Conservation (phyloP, 1,284 basidiomycete species). For the Fomitopsis schrenkii region DNA sequence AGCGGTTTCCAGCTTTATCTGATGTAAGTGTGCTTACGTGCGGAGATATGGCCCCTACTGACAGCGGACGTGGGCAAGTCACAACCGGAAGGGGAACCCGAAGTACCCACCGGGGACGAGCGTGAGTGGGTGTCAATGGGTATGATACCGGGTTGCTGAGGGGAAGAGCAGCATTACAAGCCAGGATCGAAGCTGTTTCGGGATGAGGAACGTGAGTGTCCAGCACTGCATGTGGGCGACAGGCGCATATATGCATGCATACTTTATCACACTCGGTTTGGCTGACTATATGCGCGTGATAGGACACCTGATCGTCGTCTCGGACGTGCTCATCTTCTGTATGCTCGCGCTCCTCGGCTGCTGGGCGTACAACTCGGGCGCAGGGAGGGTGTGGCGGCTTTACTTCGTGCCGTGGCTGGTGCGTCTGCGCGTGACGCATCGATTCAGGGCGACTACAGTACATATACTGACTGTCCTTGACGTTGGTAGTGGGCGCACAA, state of each 20-base stretch:
- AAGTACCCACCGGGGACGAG: slow-evolving; percentile 32
- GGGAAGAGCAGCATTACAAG: slow-evolving; percentile 25
- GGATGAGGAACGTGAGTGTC: slow-evolving; percentile 22
- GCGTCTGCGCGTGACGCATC: slow-evolving; percentile 1
- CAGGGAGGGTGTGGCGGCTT: slow-evolving; percentile 23
- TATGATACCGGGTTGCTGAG: background rate
- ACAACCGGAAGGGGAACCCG: slow-evolving; percentile 33
- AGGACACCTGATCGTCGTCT: slow-evolving; percentile 40
- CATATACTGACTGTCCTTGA: background rate
- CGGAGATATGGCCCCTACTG: slow-evolving; percentile 10
- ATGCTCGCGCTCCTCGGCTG: slow-evolving; percentile 37
- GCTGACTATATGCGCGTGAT: background rate
- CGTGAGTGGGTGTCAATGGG: slow-evolving; percentile 13
- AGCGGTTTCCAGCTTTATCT: slow-evolving; percentile 35
- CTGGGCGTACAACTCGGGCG: slow-evolving; percentile 23
- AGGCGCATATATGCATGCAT: no score
- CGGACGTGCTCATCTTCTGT: slow-evolving; percentile 51
- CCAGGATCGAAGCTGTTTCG: slow-evolving; percentile 26
- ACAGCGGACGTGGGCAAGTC: slow-evolving; percentile 35
- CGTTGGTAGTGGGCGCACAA: slow-evolving; percentile 22
- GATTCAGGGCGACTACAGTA: no score
- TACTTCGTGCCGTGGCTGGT: slow-evolving; percentile 59
- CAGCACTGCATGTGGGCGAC: background rate
- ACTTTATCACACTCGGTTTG: background rate
- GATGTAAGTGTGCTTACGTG: slow-evolving; percentile 19